Base-by-base conservation (phyloP, 345 rosid genomes). In the Isatis tinctoria region DNA sequence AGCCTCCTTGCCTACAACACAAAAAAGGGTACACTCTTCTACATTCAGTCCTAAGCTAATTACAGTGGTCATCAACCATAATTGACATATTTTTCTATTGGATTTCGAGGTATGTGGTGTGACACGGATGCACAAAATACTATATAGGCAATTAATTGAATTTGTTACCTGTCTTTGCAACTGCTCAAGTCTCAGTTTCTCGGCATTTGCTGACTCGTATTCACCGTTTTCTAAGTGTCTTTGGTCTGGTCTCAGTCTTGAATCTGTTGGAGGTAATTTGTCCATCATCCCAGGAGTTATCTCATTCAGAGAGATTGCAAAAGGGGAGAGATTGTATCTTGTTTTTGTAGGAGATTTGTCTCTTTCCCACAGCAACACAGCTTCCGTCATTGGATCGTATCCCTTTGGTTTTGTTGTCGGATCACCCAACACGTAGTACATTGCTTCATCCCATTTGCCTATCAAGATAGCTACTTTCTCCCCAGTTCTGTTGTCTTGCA, bases 381-480 rank as follows among this genome's bases (percentile, higher is more conserved):
- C 98, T 84, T 96, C 98, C 5, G 89, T 80, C 99, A 89, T 92
- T 68, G 97, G 98, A 78, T 96, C 99, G 77, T 92, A 96, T 12
- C 95, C 98, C 74, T 90, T 92, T 10, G 98, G 99, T 67, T 95
- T 96, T 45, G 84, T 82, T 1, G 89, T 87, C 49, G 91, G 96
- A 85, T 92, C 97, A 60, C 98, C 98, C 65, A 87, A 70, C 20
- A 90, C 97, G 70, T 92, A 90, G 86, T 95, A 95, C 91, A 95
- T 84, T 40, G 97, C 99, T 75, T 86, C 99, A 65, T 96, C 99
- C 99, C 99, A 96, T 87, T 96, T 96, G 6, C 99, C 98, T 54
- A 96, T 81, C 84, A 96, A 67, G 87, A 92, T 78, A 33, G 98
- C 99, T 36, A 96, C 97, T 86, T 90, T 96, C 87, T 92, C 96